Base-by-base conservation (phyloP, 1,139 yeast species). In the Spathaspora sp. region DNA sequence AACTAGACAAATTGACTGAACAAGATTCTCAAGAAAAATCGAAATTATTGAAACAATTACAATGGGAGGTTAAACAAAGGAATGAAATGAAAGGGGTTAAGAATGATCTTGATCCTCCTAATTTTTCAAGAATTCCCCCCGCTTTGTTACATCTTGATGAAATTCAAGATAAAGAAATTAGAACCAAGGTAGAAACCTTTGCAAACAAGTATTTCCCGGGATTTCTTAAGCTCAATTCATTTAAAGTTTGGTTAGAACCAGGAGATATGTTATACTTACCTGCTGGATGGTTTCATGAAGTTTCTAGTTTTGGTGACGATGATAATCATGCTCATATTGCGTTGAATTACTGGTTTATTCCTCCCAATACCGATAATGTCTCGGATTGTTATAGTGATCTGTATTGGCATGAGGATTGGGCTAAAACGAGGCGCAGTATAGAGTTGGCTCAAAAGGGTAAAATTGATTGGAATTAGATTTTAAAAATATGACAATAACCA, bases 251-350 rank as follows among this genome's bases (percentile, higher is more conserved):
- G 64, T 55, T 85, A 25, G 60, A 72, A 15, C 81, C 84, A 0
- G 89, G 89, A 0, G 82, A 84, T 42, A 80, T 83, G 84, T 61
- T 86, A 29, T 86, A 80, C 55, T 61, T 86, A 20, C 93, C 93
- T 0, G 78, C 87, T 1, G 89, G 91, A 1, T 86, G 91, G 91
- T 86, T 86, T 58, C 93, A 86, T 59, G 93, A 86, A 60, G 93
- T 86, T 1, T 78, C 86, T 24, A 82, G 89, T n/a, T 82, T 71
- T 59, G 83, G 85, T 0, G 56, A 47, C 4, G 43, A 49, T n/a
- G 51, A 55, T n/a, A 49, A 55, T 11, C 40, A 41, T 16, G 43
- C 73, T 4, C 91, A 86, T 57, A 68, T 79, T 42, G 90, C 90
- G 0, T 55, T 84, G 6, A 86, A 86, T 58, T 85, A 84, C 60